These are phyloP conservation scores for Tetracladium setigerum DNA, from an alignment of 495 filamentous ascomycete genomes.

Conservation along the genomic window DNA sequence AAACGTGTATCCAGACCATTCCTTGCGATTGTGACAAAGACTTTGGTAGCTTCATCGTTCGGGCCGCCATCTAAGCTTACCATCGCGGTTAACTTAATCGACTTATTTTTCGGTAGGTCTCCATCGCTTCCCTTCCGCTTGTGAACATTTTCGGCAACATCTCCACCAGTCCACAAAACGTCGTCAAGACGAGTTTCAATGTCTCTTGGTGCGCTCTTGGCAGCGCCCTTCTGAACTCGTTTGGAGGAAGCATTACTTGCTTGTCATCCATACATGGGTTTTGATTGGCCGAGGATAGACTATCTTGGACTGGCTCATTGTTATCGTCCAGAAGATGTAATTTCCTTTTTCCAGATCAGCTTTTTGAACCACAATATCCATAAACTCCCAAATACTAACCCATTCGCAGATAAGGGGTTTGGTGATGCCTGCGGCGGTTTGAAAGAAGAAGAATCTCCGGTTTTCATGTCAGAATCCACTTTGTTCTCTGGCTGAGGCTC, in stretches of 20 bases:
- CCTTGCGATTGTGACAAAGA: neutral
- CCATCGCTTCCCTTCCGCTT: neutral
- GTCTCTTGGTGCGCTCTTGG: neutral
- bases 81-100: neutral
- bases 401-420: neutral
- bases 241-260: neutral
- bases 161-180: neutral
- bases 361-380: no score
- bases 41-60: neutral
- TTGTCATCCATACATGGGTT: neutral
- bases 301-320: neutral
- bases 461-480: neutral
- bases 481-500: neutral
- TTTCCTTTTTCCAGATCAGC: no score
- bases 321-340: no score
- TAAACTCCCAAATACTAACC: no score
- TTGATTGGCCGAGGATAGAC: neutral
- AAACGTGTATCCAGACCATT: neutral
- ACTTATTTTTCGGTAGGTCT: neutral
- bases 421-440: neutral
- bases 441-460: neutral
- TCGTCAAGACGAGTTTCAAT: neutral
- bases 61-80: neutral
- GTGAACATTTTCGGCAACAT: neutral
- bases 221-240: neutral